Base-by-base conservation (phyloP, 441 rosid genomes). In the Metrosideros polymorpha region DNA sequence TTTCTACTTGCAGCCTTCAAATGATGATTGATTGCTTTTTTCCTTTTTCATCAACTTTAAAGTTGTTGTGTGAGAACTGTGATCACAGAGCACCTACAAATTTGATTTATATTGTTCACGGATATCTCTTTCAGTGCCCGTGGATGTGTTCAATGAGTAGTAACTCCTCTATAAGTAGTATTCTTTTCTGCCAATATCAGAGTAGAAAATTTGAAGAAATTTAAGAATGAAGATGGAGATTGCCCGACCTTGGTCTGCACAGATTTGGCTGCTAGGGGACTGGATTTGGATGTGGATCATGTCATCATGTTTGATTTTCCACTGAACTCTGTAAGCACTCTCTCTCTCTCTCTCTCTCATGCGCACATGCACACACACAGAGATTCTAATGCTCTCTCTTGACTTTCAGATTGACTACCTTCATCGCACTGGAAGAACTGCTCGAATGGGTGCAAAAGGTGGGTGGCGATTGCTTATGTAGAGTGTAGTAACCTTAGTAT, bases 361-460 rank as follows among this genome's bases (percentile, higher is more conserved):
- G 25, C 42, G 50, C 76, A 14, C 45, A 53, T 43, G 35, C 6
- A 2, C 39, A 39, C 63, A 6, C 85, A 39, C 82, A 7, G 59
- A 47, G 45, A 35, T 71, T 76, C 45, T 82, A 30, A n/a, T 57
- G 57, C 61, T 85, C 51, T 27, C 88, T 85, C 85, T 86, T 30
- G 83, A 82, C 35, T 85, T 87, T 84, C 89, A 97, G 98, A 93
- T 97, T 61, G 99, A 97, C 89, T 97, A 96, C 94, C 96, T 97
- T 89, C 99, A 96, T 91, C 98, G 98, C 84, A 95, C 97, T 0
- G 99, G 98, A 71, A 92, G 98, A 94, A 97, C 98, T 85, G 98
- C 98, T 87, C 96, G 98, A 5, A 97, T 97, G 99, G 98, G 99
- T 83, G 99, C 98, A 82, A 96, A 97, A 94, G 99, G 98, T 97